Percentiles rank a stretch among this genome's conserved stretches.
phyloP scores from a whole-genome alignment of 441 rosid species.

The Lagerstroemia fauriei region DNA sequence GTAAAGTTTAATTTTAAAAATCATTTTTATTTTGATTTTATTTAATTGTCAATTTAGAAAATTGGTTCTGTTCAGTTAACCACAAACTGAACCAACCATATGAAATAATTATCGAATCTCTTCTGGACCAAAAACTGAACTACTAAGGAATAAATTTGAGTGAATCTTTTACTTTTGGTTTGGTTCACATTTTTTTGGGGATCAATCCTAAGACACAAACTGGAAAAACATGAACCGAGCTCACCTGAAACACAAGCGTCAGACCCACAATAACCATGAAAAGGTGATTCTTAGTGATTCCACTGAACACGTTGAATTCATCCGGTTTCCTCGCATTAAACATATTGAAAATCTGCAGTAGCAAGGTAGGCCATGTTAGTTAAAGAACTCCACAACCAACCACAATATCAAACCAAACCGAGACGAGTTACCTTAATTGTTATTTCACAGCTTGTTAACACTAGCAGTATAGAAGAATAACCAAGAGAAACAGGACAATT shows the following conservation, averaged over 20 bases:
- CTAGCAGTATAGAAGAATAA: neutral
- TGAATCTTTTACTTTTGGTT: no score
- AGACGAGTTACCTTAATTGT: neutral
- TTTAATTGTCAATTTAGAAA: no score
- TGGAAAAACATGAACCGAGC: neutral
- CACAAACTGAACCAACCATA: no score
- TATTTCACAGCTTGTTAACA: neutral
- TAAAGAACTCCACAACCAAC: no score
- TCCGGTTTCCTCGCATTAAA: slow-evolving; percentile 94
- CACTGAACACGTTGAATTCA: slow-evolving; percentile 67
- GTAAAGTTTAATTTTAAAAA: no score
- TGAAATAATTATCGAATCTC: no score
- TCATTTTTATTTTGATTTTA: no score
- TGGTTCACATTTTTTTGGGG: no score
- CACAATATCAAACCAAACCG: no score
- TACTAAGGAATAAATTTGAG: no score
- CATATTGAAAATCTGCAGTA: slow-evolving; percentile 79
- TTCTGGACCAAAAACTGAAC: no score
- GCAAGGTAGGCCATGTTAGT: neutral
- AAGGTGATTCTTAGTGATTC: slow-evolving; percentile 65
- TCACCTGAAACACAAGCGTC: slow-evolving; percentile 81
- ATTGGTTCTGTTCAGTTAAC: no score
- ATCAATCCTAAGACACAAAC: neutral
- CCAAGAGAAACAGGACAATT: neutral
- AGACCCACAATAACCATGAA: slow-evolving; percentile 69